Evolutionary conservation across 176 grass and related monocot species (phyloP).

Genomic region (Areca catechu): DNA sequence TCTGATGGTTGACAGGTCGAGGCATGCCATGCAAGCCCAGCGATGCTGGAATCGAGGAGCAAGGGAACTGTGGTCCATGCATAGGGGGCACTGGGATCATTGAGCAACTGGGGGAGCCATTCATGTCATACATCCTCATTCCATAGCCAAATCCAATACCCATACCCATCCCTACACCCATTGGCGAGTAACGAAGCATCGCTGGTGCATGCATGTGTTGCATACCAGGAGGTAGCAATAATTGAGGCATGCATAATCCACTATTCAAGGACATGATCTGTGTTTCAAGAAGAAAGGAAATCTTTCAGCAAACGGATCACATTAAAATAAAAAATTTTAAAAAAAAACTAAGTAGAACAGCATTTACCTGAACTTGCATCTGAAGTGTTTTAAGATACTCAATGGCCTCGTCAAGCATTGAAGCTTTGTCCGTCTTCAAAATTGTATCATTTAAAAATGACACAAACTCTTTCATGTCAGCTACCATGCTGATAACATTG

Average conservation of each 20-base stretch:
- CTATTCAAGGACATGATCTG: constrained; percentile 69
- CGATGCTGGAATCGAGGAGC: neutral
- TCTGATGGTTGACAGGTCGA: constrained; percentile 7
- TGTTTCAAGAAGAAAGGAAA: neutral
- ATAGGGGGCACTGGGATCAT: constrained; percentile 26
- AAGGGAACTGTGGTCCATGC: constrained; percentile 9
- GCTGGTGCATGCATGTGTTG: constrained; percentile 39
- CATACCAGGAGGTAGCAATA: constrained; percentile 36
- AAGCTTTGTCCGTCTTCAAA: constrained; percentile 62
- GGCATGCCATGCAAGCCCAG: constrained; percentile 27
- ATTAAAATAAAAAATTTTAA: no score
- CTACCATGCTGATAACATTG: no score
- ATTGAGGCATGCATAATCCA: constrained; percentile 44
- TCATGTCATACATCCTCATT: constrained; percentile 44
- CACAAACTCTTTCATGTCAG: no score
- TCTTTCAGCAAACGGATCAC: no score
- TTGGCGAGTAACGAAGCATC: constrained; percentile 38
- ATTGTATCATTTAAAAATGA: no score
- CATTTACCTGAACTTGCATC: constrained; percentile 53
- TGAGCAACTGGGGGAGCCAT: constrained; percentile 14
- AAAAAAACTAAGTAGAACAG: no score
- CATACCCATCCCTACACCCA: constrained; percentile 33
- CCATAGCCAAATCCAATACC: constrained; percentile 25
- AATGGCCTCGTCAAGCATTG: constrained; percentile 68
- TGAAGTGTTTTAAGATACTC: constrained; percentile 79